These are phyloP conservation scores for Leccinum rimulosum DNA, from an alignment of 768 basidiomycete species.

Conservation along the genomic window DNA sequence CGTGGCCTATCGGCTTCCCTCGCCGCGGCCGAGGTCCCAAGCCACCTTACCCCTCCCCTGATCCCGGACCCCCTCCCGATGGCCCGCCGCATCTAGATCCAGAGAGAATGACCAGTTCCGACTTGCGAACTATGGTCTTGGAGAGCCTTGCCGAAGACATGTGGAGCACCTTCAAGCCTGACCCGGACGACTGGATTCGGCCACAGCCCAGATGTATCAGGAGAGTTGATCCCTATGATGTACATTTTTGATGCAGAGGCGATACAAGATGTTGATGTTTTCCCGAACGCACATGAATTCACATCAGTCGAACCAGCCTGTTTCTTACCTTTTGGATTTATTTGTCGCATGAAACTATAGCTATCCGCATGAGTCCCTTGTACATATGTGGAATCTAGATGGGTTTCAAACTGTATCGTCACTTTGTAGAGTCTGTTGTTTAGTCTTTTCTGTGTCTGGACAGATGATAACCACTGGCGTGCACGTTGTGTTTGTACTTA, in stretches of 20 bases:
- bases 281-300: neutral
- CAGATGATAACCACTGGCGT: neutral
- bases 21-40: neutral
- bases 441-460: too few species aligned
- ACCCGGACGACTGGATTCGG: constrained; percentile 17
- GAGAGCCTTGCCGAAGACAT: neutral
- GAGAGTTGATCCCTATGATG: constrained; percentile 5
- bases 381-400: neutral
- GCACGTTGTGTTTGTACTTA: neutral
- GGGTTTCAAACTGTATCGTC: neutral
- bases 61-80: neutral
- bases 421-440: neutral
- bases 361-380: neutral
- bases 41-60: neutral
- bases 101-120: neutral
- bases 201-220: constrained; percentile 24
- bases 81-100: neutral
- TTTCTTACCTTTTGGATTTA: neutral
- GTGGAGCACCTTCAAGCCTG: neutral
- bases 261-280: neutral
- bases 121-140: neutral
- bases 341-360: neutral
- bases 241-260: neutral
- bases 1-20: constrained; percentile 21
- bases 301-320: neutral